Base-by-base conservation (phyloP, 2,329 filamentous ascomycete genomes). In the Fusarium falciforme region DNA sequence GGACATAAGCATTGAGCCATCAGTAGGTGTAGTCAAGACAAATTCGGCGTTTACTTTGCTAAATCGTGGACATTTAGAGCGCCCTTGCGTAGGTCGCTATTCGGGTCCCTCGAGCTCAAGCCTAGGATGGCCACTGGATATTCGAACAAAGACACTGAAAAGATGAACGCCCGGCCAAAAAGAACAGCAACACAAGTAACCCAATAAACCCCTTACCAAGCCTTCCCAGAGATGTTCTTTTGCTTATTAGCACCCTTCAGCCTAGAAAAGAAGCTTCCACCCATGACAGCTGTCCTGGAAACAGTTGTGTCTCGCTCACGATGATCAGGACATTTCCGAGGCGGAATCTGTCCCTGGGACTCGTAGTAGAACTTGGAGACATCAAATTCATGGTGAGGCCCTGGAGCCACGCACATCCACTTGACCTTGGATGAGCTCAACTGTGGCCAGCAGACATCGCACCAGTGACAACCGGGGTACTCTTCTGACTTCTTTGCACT, bases 281-380 rank as follows among this genome's bases (percentile, higher is more conserved):
- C 69, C 33, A 71, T 38, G 1, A 67, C 63, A 1, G 68, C 55
- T 2, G 64, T 60, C 22, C 61, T 72, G 0, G 69, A 49, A 11
- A 62, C 61, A 0, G 59, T 69, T 8, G 47, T 55, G 33, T 68
- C 70, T 5, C 60, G 36, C 25, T 72, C 65, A 5, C 59, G 49
- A 52, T 77, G 75, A 17, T 61, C 64, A 5, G 63, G 40, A 12
- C 81, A 83, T 12, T 60, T 70, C 3, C 70, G 69, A 3, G 79
- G 79, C 11, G 77, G 42, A 3, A 63, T 42, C 27, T 73, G 59
- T 0, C 81, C 81, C 59, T 83, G 81, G 3, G 80, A 80, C 71
- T 83, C 81, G 54, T 79, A 82, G 47, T 81, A 83, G 68, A 83
- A 84, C 1, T 49, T 65, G 1, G 81, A 83, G 0, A 81, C 66